A percentile compares a stretch with the other conserved stretches of the same genome.
phyloP scores from a whole-genome alignment of 768 basidiomycete genomes.

The Suillus cothurnatus region DNA sequence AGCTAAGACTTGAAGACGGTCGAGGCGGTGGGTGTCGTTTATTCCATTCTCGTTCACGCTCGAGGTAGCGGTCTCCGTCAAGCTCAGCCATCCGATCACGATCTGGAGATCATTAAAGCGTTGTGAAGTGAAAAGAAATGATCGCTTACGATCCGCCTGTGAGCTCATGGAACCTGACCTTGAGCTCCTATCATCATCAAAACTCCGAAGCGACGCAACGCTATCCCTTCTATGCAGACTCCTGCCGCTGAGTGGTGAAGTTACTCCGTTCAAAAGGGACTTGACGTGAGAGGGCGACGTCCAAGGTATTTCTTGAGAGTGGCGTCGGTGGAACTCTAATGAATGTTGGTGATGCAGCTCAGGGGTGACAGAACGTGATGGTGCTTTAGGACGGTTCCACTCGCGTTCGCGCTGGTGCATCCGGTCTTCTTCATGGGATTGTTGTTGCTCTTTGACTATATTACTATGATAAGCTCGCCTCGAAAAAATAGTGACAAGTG shows the following conservation, averaged over 20 bases:
- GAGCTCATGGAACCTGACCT: constrained; percentile 49
- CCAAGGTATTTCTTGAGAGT: constrained; percentile 14
- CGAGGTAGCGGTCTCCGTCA: constrained; percentile 45
- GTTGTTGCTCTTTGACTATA: constrained; percentile 33
- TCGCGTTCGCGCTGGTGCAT: constrained; percentile 48
- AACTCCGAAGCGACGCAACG: constrained; percentile 42
- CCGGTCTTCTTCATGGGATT: constrained; percentile 31
- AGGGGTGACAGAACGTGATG: constrained; percentile 27
- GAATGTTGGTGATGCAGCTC: constrained; percentile 29
- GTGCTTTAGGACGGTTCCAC: constrained; percentile 44
- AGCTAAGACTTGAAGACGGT: constrained; percentile 46
- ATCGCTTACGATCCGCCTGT: constrained; percentile 52
- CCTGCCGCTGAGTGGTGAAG: constrained; percentile 12
- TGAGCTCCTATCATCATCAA: constrained; percentile 44
- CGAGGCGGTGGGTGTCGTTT: constrained; percentile 42
- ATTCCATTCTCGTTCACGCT: constrained; percentile 61
- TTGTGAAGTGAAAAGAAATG: neutral
- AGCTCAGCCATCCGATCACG: constrained; percentile 44
- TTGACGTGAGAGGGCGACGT: constrained; percentile 25
- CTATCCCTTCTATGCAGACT: constrained; percentile 36
- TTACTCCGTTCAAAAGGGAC: constrained; percentile 21
- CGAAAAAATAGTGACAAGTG: constrained; percentile 7
- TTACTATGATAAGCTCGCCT: constrained; percentile 9
- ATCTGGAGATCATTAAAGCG: constrained; percentile 35
- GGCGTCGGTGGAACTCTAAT: constrained; percentile 27